Evolutionary conservation across 2,329 filamentous ascomycete species (phyloP).

Genomic region (Aspergillus fijiensis): DNA sequence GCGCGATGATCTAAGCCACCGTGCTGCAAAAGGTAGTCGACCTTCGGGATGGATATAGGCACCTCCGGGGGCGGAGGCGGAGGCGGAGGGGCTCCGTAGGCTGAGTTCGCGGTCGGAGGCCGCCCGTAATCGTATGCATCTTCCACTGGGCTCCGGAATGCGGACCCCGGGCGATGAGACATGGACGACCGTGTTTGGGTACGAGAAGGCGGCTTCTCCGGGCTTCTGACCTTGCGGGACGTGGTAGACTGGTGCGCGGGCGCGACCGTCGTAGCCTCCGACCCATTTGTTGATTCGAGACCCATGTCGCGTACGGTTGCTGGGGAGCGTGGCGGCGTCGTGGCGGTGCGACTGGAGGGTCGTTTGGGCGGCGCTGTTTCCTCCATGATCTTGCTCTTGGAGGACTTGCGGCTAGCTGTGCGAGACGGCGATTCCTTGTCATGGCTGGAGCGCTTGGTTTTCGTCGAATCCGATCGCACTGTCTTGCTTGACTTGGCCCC

Average conservation of each 20-base stretch:
- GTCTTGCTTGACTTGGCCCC: conserved; percentile 38
- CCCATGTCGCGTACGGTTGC: conserved; percentile 36
- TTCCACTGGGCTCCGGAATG: conserved; percentile 35
- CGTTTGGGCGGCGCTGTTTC: conserved; percentile 36
- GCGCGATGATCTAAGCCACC: conserved; percentile 73
- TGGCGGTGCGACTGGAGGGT: conserved; percentile 30
- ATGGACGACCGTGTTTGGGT: conserved; percentile 34
- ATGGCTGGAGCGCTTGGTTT: conserved; percentile 35
- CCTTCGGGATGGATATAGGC: conserved; percentile 70
- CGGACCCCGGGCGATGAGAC: conserved; percentile 24
- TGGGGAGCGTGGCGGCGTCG: conserved; percentile 38
- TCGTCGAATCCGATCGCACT: conserved; percentile 40
- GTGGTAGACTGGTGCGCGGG: conserved; percentile 41
- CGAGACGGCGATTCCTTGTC: conserved; percentile 37
- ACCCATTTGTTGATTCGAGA: conserved; percentile 40
- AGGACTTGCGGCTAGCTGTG: conserved; percentile 37
- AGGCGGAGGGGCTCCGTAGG: conserved; percentile 57
- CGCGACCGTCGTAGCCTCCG: conserved; percentile 46
- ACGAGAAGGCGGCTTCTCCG: conserved; percentile 36
- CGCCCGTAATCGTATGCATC: conserved; percentile 36
- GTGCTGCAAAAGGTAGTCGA: conserved; percentile 89
- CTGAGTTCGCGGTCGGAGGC: conserved; percentile 29
- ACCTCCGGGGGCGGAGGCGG: conserved; percentile 72
- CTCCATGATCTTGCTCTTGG: conserved; percentile 33
- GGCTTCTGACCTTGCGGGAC: conserved; percentile 31